Conservation (phyloP, 2,329 filamentous ascomycete genomes). For the Monilinia aucupariae region DNA sequence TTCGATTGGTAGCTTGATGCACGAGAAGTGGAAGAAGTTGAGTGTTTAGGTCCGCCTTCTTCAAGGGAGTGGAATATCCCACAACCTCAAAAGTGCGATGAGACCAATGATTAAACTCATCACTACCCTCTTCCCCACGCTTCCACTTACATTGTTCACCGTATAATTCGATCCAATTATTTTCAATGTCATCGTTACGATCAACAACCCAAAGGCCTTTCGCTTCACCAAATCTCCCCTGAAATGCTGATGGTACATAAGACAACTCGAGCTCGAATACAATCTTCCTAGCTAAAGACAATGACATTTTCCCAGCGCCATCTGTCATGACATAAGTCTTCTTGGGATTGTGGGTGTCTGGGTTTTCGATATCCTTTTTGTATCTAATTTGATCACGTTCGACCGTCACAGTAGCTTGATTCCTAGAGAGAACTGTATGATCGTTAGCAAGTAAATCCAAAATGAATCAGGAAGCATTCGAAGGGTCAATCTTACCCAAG, state of each 20-base stretch:
- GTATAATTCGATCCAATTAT: constrained; percentile 61
- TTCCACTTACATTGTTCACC: constrained; percentile 66
- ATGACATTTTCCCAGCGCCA: constrained; percentile 61
- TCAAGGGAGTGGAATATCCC: constrained; percentile 43
- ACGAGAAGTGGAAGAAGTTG: constrained; percentile 65
- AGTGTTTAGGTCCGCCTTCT: constrained; percentile 54
- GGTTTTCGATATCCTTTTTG: constrained; percentile 28
- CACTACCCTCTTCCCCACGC: constrained; percentile 42
- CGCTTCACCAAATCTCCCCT: constrained; percentile 64
- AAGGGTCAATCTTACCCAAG: constrained; percentile 41
- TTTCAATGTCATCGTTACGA: constrained; percentile 41
- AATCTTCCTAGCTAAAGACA: constrained; percentile 50
- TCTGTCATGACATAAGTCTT: constrained; percentile 54
- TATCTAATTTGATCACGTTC: constrained; percentile 42
- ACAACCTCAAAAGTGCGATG: constrained; percentile 63
- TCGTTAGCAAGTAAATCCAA: neutral
- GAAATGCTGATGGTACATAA: constrained; percentile 58
- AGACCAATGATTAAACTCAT: constrained; percentile 35
- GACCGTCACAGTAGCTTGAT: constrained; percentile 38
- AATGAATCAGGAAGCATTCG: neutral
- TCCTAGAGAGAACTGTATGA: constrained; percentile 44
- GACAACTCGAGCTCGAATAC: constrained; percentile 45
- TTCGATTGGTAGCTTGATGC: constrained; percentile 47
- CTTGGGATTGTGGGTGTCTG: constrained; percentile 4
- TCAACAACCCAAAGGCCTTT: constrained; percentile 73